Evolutionary conservation across 108 stramenopile species (phyloP).

Genomic region (Discostella stelligeroides): DNA sequence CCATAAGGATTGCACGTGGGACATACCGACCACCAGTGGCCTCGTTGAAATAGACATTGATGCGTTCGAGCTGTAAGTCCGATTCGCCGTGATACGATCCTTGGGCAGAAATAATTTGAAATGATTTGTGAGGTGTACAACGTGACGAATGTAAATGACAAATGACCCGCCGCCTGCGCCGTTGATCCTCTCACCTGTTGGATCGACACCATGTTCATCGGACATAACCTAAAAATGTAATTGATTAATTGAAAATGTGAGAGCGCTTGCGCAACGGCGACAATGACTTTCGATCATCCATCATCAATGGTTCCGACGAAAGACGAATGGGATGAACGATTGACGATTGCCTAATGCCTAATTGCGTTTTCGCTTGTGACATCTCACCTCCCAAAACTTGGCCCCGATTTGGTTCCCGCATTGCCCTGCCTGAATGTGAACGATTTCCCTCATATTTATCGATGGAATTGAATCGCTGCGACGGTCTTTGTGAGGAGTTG

Average conservation of each 20-base stretch:
- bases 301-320: not conserved
- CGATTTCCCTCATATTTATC: constrained; percentile 78
- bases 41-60: constrained; percentile 88
- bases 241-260: not conserved
- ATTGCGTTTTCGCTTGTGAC: too few relatives aligned
- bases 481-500: too few relatives aligned
- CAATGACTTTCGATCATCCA: too few relatives aligned
- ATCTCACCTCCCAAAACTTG: constrained; percentile 75
- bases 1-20: constrained; percentile 88
- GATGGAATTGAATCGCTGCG: not conserved
- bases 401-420: constrained; percentile 84
- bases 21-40: constrained; percentile 87
- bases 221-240: constrained; percentile 75
- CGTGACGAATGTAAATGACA: not conserved
- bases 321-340: not conserved
- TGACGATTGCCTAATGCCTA: too few relatives aligned
- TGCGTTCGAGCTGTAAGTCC: constrained; percentile 68
- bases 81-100: constrained; percentile 83
- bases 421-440: constrained; percentile 87
- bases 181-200: constrained; percentile 58
- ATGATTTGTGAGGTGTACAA: too few relatives aligned
- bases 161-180: too few relatives aligned
- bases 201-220: constrained; percentile 85
- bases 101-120: constrained; percentile 14
- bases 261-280: not conserved